Evolutionary conservation across 345 rosid genomes (phyloP).

Genomic region (Linum tenue): DNA sequence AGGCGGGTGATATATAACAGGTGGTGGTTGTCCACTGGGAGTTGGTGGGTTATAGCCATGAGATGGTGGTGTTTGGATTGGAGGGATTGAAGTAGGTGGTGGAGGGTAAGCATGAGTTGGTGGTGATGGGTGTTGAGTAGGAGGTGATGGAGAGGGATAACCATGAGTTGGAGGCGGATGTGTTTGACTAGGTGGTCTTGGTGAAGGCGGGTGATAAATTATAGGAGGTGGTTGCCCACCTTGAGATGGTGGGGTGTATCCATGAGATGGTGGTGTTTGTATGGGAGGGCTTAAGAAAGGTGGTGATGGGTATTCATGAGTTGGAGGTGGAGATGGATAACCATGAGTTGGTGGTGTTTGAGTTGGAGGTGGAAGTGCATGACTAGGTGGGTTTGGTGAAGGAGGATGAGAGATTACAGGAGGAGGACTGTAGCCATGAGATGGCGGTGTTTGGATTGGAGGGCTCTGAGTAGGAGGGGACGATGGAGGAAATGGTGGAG

Average conservation of each 20-base stretch:
- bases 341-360: conserved; percentile 9
- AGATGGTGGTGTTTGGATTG: not conserved
- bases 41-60: not conserved
- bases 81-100: not conserved
- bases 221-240: no score
- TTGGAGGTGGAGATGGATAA: not conserved
- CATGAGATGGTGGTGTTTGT: not conserved
- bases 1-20: not conserved
- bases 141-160: not conserved
- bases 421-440: not conserved
- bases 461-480: not conserved
- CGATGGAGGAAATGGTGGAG: not conserved
- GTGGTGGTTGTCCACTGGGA: not conserved
- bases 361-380: not conserved
- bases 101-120: not conserved
- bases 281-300: not conserved
- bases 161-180: not conserved
- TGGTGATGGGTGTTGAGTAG: not conserved
- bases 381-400: not conserved
- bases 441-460: not conserved
- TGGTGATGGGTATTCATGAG: not conserved
- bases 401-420: not conserved
- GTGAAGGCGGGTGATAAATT: not conserved
- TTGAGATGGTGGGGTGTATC: not conserved
- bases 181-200: no score